phyloP scores from a whole-genome alignment of 2,329 filamentous ascomycete genomes.

The Alternaria alternata region DNA sequence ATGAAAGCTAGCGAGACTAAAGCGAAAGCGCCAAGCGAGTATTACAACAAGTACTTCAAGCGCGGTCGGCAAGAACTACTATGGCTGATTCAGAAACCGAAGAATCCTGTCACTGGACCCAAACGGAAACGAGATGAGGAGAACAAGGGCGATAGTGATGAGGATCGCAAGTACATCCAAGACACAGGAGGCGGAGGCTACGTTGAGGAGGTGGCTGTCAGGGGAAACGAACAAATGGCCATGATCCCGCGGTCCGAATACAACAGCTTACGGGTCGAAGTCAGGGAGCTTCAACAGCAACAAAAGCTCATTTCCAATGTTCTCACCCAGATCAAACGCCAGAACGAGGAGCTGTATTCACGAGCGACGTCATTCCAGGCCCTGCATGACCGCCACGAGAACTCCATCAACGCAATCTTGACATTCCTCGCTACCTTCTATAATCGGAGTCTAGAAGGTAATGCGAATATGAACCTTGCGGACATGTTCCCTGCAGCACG shows the following conservation, averaged over 20 bases:
- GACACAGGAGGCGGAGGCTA: constrained; percentile 53
- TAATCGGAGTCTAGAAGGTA: constrained; percentile 88
- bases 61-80: constrained; percentile 90
- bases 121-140: constrained; percentile 64
- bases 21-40: constrained; percentile 97
- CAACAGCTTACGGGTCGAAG: constrained; percentile 77
- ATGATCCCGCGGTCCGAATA: constrained; percentile 76
- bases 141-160: constrained; percentile 75
- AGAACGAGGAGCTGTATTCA: constrained; percentile 87
- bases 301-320: constrained; percentile 86
- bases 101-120: constrained; percentile 66
- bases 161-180: constrained; percentile 60
- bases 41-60: constrained; percentile 95
- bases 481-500: constrained; percentile 81
- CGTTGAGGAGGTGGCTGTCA: constrained; percentile 52
- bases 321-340: constrained; percentile 79
- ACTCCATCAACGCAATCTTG: constrained; percentile 97
- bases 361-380: constrained; percentile 90
- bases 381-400: constrained; percentile 95
- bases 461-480: constrained; percentile 78
- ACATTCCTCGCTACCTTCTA: constrained; percentile 98
- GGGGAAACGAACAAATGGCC: constrained; percentile 55
- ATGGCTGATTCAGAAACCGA: constrained; percentile 97
- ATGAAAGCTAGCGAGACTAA: constrained; percentile 97
- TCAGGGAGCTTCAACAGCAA: constrained; percentile 82